Conservation (phyloP, 306 rosid genomes). For the Cicer yamashitae region DNA sequence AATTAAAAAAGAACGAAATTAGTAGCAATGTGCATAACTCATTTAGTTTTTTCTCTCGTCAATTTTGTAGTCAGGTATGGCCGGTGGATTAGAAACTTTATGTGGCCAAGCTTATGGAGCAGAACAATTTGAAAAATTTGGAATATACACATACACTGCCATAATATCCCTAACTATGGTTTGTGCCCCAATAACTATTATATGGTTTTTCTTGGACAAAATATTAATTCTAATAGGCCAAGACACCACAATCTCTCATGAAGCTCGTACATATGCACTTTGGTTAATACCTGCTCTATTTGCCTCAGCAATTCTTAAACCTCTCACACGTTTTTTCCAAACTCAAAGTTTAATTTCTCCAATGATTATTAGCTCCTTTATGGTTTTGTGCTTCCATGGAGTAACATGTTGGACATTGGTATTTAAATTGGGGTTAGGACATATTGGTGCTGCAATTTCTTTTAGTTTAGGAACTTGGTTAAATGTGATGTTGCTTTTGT, state of each 20-base stretch:
- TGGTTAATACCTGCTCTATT: slow-evolving; percentile 62
- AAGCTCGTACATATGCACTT: slow-evolving; percentile 58
- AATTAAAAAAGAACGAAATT: too few species aligned
- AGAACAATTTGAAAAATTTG: slow-evolving; percentile 55
- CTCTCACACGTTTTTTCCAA: slow-evolving; percentile 58
- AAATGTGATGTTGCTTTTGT: slow-evolving; percentile 47
- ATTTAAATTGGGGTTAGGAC: slow-evolving; percentile 50
- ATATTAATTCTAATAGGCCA: slow-evolving; percentile 55
- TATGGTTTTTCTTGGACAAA: slow-evolving; percentile 63
- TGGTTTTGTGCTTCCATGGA: slow-evolving; percentile 54
- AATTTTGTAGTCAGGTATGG: slow-evolving; percentile 60
- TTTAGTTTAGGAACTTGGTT: slow-evolving; percentile 63
- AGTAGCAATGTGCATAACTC: background rate
- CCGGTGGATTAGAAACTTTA: slow-evolving; percentile 72
- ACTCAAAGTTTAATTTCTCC: slow-evolving; percentile 62
- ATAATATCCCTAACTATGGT: slow-evolving; percentile 55
- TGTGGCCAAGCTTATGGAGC: slow-evolving; percentile 76
- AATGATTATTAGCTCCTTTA: slow-evolving; percentile 50
- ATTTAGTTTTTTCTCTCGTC: background rate
- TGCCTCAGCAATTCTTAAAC: slow-evolving; percentile 59
- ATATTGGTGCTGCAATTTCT: slow-evolving; percentile 63
- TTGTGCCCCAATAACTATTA: slow-evolving; percentile 55
- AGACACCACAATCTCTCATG: slow-evolving; percentile 53
- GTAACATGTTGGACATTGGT: slow-evolving; percentile 60
- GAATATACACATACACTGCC: slow-evolving; percentile 55